phyloP scores from a whole-genome alignment of 148 eudicot species.

The Silene conica region DNA sequence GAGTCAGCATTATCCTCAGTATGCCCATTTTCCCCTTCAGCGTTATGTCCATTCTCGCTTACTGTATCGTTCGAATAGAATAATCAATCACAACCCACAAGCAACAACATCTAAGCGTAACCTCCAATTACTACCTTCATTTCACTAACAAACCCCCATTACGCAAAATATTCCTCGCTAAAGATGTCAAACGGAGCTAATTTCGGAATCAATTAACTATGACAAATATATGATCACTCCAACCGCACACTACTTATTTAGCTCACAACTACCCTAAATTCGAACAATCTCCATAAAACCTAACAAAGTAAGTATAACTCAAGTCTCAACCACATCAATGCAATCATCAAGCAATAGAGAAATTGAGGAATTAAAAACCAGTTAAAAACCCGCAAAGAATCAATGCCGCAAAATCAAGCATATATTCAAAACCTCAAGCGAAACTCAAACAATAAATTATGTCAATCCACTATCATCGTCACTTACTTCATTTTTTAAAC shows the following conservation, averaged over 20 bases:
- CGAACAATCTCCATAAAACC: too few relatives aligned
- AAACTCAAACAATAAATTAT: background rate
- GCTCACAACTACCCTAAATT: background rate
- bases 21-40: conserved; percentile 35
- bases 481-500: too few relatives aligned
- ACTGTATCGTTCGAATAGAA: conserved; percentile 14
- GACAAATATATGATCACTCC: background rate
- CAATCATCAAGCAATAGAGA: too few relatives aligned
- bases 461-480: background rate
- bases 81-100: background rate
- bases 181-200: background rate
- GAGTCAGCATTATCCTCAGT: conserved; percentile 22
- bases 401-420: background rate
- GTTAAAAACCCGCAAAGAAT: background rate
- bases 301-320: too few relatives aligned
- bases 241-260: background rate
- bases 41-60: conserved; percentile 44
- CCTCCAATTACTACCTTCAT: background rate
- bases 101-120: background rate
- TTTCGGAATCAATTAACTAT: background rate
- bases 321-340: too few relatives aligned
- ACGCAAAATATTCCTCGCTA: background rate
- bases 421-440: too few relatives aligned
- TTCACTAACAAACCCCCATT: background rate
- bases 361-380: background rate